These are phyloP conservation scores for Puccinia horiana DNA, from an alignment of 1,284 basidiomycete species.

Conservation along the genomic window DNA sequence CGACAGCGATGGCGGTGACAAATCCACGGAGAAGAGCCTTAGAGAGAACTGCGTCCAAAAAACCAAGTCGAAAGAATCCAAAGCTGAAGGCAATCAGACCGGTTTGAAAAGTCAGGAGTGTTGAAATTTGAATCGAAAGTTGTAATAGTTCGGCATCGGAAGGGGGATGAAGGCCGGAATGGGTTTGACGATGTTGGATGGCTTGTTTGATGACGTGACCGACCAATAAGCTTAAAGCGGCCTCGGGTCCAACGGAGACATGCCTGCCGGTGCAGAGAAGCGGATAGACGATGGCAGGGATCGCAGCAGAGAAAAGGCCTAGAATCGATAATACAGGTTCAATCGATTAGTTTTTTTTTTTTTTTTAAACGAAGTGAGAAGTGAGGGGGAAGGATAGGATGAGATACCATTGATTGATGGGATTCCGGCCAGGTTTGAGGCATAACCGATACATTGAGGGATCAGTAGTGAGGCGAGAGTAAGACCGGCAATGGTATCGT, in stretches of 20 bases:
- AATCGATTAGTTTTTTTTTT: conserved; percentile 64
- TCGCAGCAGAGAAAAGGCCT: conserved; percentile 69
- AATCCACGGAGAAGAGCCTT: conserved; percentile 74
- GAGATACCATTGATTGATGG: conserved; percentile 54
- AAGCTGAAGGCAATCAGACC: conserved; percentile 84
- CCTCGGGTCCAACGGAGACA: conserved; percentile 76
- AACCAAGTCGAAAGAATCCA: conserved; percentile 84
- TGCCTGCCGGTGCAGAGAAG: conserved; percentile 76
- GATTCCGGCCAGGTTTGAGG: conserved; percentile 71
- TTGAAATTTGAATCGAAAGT: conserved; percentile 62
- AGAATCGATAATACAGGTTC: conserved; percentile 57
- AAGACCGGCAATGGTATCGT: conserved; percentile 77
- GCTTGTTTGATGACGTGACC: conserved; percentile 78
- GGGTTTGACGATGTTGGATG: conserved; percentile 66
- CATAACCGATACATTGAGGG: conserved; percentile 86
- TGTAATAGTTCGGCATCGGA: conserved; percentile 64
- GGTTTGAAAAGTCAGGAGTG: conserved; percentile 80
- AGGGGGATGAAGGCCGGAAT: conserved; percentile 65
- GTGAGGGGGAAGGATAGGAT: not conserved
- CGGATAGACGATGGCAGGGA: conserved; percentile 71
- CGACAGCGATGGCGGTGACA: conserved; percentile 68
- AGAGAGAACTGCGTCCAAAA: conserved; percentile 85
- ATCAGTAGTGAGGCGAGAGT: conserved; percentile 85
- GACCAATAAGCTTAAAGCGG: conserved; percentile 80
- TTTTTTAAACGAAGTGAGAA: conserved; percentile 62